Evolutionary conservation across 2,329 filamentous ascomycete species (phyloP).

Genomic region (Xylaria sp.): DNA sequence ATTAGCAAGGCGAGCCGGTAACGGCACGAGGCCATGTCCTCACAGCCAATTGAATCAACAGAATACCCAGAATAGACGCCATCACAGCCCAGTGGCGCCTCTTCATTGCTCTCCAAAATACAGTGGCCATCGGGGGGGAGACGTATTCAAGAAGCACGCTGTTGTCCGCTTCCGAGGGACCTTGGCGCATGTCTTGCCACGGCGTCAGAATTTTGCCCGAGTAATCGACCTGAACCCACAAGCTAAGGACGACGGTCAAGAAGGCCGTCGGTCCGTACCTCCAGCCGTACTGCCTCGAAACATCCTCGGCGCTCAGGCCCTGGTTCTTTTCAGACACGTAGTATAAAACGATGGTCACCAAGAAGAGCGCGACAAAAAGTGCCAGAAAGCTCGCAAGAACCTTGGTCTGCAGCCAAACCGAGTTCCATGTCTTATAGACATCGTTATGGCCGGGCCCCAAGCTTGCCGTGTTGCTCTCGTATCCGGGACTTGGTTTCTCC

Average conservation of each 20-base stretch:
- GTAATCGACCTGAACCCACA: constrained; percentile 35
- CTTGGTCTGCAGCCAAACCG: constrained; percentile 26
- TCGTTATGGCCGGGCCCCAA: background rate
- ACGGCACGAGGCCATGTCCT: constrained; percentile 1
- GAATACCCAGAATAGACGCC: constrained; percentile 23
- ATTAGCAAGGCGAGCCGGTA: background rate
- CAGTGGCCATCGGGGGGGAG: constrained; percentile 14
- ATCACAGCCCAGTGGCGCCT: constrained; percentile 26
- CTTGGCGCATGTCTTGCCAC: constrained; percentile 32
- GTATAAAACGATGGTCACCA: constrained; percentile 28
- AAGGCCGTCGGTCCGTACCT: constrained; percentile 35
- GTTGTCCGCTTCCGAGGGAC: constrained; percentile 15
- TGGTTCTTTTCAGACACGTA: constrained; percentile 22
- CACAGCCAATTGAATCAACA: constrained; percentile 32
- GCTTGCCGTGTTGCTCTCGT: background rate
- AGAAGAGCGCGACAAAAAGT: constrained; percentile 26
- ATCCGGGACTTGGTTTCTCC: constrained; percentile 11
- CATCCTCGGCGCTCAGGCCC: constrained; percentile 19
- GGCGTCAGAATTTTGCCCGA: constrained; percentile 31
- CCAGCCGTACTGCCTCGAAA: constrained; percentile 31
- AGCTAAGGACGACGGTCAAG: constrained; percentile 30
- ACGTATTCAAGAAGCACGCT: constrained; percentile 33
- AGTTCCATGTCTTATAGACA: constrained; percentile 29
- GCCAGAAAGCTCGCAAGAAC: constrained; percentile 29
- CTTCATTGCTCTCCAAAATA: constrained; percentile 21